Conservation (phyloP, 176 grass and related monocot genomes). For the Poa pratensis region DNA sequence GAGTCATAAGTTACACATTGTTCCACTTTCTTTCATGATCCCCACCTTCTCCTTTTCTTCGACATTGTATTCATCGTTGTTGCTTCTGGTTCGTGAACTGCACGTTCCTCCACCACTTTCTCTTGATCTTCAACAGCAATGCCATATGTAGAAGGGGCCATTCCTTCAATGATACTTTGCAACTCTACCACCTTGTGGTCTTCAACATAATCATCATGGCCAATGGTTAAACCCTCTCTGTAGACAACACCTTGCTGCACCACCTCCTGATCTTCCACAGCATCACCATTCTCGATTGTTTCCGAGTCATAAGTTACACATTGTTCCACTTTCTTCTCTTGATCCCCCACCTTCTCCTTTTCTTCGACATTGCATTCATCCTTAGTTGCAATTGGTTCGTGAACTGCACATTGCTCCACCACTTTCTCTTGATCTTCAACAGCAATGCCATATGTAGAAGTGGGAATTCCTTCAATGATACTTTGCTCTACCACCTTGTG, state of each 20-base stretch:
- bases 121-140: constrained; percentile 32
- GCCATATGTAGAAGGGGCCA: background rate
- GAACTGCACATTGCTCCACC: background rate
- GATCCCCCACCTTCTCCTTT: constrained; percentile 30
- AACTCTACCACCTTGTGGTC: background rate
- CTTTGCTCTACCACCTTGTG: background rate
- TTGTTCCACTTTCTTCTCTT: constrained; percentile 19
- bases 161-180: background rate
- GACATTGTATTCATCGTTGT: background rate
- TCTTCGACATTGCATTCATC: background rate
- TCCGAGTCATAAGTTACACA: background rate
- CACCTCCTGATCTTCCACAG: background rate
- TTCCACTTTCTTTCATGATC: constrained; percentile 18
- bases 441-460: background rate
- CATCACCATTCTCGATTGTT: background rate
- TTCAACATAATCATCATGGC: background rate
- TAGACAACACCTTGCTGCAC: background rate
- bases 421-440: constrained; percentile 27
- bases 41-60: constrained; percentile 36
- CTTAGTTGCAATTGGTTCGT: background rate
- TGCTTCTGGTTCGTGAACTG: background rate
- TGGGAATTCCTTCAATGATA: background rate
- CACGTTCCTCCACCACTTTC: background rate
- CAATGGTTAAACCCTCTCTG: background rate
- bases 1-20: background rate